These are phyloP conservation scores for Rhizopogon sp. DNA, from an alignment of 768 basidiomycete genomes.

Conservation along the genomic window DNA sequence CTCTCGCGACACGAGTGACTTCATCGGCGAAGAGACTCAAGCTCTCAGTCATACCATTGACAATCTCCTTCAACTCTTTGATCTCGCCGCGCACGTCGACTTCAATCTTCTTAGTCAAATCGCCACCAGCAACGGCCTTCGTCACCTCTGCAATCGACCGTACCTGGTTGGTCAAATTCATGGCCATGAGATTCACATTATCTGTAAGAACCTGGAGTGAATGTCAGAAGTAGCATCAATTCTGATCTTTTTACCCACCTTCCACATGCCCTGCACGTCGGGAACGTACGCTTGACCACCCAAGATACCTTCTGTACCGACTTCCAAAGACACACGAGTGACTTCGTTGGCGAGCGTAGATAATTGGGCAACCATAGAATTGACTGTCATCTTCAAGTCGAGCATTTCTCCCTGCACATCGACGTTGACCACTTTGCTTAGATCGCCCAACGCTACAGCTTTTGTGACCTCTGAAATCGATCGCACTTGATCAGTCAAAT, in stretches of 20 bases:
- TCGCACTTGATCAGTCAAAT: conserved; percentile 82
- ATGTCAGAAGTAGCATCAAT: conserved; percentile 13
- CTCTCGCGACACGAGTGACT: conserved; percentile 82
- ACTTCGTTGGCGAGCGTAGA: conserved; percentile 77
- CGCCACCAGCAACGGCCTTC: conserved; percentile 90
- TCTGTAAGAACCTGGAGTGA: conserved; percentile 52
- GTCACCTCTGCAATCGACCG: conserved; percentile 89
- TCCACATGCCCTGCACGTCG: conserved; percentile 95
- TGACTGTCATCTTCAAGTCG: conserved; percentile 75
- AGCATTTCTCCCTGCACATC: conserved; percentile 95
- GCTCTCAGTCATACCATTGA: conserved; percentile 92
- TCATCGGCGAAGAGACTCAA: conserved; percentile 83
- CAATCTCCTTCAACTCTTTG: conserved; percentile 83
- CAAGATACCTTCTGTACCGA: conserved; percentile 88
- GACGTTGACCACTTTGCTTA: conserved; percentile 81
- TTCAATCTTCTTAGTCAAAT: conserved; percentile 89
- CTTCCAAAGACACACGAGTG: conserved; percentile 88
- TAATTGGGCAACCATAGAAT: conserved; percentile 71
- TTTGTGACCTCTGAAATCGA: conserved; percentile 86
- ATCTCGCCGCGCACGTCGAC: conserved; percentile 94
- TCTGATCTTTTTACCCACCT: conserved; percentile 39
- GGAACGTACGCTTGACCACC: conserved; percentile 90
- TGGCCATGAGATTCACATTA: conserved; percentile 86
- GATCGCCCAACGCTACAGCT: conserved; percentile 77
- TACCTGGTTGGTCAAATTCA: conserved; percentile 88